Evolutionary conservation across 2,329 filamentous ascomycete genomes (phyloP).

Genomic region (Trichoderma koningii): DNA sequence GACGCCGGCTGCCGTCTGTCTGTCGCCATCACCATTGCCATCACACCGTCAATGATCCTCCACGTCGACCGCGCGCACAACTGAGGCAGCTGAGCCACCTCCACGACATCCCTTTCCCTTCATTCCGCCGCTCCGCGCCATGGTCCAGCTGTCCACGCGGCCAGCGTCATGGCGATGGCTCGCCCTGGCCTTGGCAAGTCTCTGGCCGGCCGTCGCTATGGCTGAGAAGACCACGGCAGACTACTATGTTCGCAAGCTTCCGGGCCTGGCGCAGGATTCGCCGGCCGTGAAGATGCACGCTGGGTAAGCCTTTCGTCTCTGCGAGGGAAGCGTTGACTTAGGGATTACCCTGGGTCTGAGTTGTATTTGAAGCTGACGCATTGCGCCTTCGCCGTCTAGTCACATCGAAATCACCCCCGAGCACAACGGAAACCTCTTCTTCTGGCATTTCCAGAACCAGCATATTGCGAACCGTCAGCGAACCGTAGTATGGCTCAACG

Average conservation of each 20-base stretch:
- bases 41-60: constrained; percentile 22
- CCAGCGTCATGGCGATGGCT: constrained; percentile 35
- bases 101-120: not conserved
- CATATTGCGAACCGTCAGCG: constrained; percentile 91
- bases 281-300: constrained; percentile 95
- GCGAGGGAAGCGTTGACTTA: not conserved
- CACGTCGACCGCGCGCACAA: not conserved
- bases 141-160: constrained; percentile 22
- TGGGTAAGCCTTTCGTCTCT: constrained; percentile 63
- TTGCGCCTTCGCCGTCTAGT: constrained; percentile 48
- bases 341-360: not conserved
- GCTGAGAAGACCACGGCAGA: constrained; percentile 58
- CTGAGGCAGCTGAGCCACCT: constrained; percentile 24
- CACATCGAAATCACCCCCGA: constrained; percentile 88
- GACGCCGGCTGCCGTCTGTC: no score
- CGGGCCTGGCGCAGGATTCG: constrained; percentile 72
- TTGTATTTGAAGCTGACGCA: constrained; percentile 32
- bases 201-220: constrained; percentile 45
- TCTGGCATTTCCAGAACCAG: constrained; percentile 96
- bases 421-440: constrained; percentile 92
- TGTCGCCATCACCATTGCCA: not conserved
- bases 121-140: constrained; percentile 22
- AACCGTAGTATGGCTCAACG: constrained; percentile 96
- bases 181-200: constrained; percentile 42
- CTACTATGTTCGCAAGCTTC: constrained; percentile 84